Evolutionary conservation across 768 basidiomycete genomes (phyloP).

Genomic region (Rhodotorula babjevae): DNA sequence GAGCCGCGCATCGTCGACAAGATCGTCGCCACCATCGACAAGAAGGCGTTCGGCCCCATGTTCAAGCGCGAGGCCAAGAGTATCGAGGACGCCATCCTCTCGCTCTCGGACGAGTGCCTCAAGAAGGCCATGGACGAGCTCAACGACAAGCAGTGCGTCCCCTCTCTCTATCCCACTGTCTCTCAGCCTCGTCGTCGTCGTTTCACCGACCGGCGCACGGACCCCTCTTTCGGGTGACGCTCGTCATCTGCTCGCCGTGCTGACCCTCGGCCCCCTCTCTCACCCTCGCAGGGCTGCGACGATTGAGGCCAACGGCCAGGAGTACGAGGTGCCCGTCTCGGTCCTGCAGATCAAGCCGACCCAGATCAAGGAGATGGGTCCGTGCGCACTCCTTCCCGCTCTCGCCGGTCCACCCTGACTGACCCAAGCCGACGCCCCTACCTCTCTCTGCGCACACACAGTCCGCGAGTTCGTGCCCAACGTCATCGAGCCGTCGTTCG

Average conservation of each 20-base stretch:
- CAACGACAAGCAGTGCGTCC: conserved; percentile 60
- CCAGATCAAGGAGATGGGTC: conserved; percentile 78
- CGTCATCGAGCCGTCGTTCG: conserved; percentile 98
- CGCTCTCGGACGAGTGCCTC: conserved; percentile 64
- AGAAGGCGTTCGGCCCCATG: conserved; percentile 80
- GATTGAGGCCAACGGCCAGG: conserved; percentile 60
- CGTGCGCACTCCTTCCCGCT: conserved; percentile 37
- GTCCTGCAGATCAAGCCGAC: conserved; percentile 72
- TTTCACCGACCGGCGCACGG: no score
- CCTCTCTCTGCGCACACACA: conserved; percentile 46
- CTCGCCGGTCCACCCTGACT: not conserved
- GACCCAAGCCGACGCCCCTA: conserved; percentile 16
- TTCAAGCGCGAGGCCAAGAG: conserved; percentile 75
- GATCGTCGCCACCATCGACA: conserved; percentile 73
- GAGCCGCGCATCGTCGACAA: conserved; percentile 78
- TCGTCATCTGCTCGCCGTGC: no score
- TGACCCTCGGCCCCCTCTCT: no score
- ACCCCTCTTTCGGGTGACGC: no score
- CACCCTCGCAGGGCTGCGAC: conserved; percentile 52
- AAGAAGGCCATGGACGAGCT: conserved; percentile 65
- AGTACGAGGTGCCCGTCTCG: conserved; percentile 67
- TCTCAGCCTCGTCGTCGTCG: conserved; percentile 2
- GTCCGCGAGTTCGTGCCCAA: conserved; percentile 94
- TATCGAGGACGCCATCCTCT: conserved; percentile 62
- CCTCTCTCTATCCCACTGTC: no score